Evolutionary conservation across 2,329 filamentous ascomycete genomes (phyloP).

Genomic region (Magnaporthales sp.): DNA sequence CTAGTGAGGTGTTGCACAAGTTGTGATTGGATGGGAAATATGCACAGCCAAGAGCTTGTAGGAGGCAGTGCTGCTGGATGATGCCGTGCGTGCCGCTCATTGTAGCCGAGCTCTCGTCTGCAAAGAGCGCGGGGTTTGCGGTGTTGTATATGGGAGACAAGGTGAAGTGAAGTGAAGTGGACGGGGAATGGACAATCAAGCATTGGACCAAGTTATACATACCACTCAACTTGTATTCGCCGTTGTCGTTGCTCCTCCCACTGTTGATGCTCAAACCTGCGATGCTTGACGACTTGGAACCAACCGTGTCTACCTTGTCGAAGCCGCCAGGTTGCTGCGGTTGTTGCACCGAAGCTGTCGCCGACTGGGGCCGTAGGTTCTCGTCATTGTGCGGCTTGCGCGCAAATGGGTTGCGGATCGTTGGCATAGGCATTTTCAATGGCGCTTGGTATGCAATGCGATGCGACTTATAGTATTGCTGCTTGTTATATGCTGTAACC

Average conservation of each 20-base stretch:
- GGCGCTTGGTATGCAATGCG: not conserved
- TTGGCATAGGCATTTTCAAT: constrained; percentile 41
- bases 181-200: not conserved
- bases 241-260: constrained; percentile 52
- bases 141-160: too few relatives aligned
- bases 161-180: not conserved
- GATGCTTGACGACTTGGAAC: constrained; percentile 50
- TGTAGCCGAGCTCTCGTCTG: constrained; percentile 6
- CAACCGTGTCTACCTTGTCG: constrained; percentile 53
- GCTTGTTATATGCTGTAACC: not conserved
- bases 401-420: constrained; percentile 63
- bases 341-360: constrained; percentile 6
- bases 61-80: not conserved
- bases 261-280: constrained; percentile 50
- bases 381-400: constrained; percentile 50
- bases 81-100: not conserved
- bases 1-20: not conserved
- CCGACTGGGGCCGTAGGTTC: constrained; percentile 33
- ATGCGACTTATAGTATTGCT: not conserved
- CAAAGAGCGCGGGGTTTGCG: not conserved
- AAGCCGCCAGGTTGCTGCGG: constrained; percentile 31
- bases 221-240: constrained; percentile 77
- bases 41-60: not conserved
- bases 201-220: constrained; percentile 21
- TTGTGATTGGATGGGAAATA: not conserved